Percentiles rank a stretch among this genome's conserved stretches.
These are phyloP conservation scores for Penicillium sp. DNA, from an alignment of 2,329 filamentous ascomycete genomes.

Conservation along the genomic window DNA sequence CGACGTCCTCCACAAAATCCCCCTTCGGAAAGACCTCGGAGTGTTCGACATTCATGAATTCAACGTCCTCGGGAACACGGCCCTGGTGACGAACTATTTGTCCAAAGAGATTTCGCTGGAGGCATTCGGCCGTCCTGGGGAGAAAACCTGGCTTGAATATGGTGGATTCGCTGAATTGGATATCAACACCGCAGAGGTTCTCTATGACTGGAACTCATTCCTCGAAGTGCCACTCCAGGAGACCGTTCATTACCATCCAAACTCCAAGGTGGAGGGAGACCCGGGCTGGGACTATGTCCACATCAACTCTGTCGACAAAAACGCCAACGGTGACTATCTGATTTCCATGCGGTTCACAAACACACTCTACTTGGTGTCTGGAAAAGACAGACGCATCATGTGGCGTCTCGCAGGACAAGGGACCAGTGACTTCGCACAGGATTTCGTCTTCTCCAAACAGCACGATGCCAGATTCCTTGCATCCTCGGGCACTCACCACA, in stretches of 20 bases:
- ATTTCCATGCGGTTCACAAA: conserved; percentile 41
- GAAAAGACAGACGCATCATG: conserved; percentile 33
- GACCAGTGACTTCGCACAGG: conserved; percentile 28
- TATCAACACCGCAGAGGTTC: conserved; percentile 29
- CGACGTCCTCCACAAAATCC: conserved; percentile 42
- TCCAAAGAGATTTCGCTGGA: conserved; percentile 23
- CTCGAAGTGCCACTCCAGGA: conserved; percentile 29
- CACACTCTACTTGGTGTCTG: conserved; percentile 39
- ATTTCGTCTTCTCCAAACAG: conserved; percentile 38
- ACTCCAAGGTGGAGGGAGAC: conserved; percentile 9
- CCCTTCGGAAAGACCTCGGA: conserved; percentile 24
- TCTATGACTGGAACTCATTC: conserved; percentile 36
- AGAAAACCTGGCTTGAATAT: conserved; percentile 27
- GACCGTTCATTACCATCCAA: conserved; percentile 17
- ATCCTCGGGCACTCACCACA: conserved; percentile 28
- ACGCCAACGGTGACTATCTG: conserved; percentile 38
- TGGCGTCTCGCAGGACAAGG: conserved; percentile 38
- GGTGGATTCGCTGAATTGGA: conserved; percentile 38
- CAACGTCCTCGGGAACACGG: conserved; percentile 34
- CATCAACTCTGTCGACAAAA: conserved; percentile 41
- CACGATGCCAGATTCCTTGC: conserved; percentile 38
- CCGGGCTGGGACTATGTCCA: conserved; percentile 40
- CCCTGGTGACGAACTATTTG: conserved; percentile 26
- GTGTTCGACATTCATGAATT: conserved; percentile 42
- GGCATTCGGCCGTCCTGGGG: conserved; percentile 24